Percentiles rank a stretch among this genome's conserved stretches.
Conservation (phyloP, 1,284 basidiomycete genomes). For the Cutaneotrichosporon spelunceum region DNA sequence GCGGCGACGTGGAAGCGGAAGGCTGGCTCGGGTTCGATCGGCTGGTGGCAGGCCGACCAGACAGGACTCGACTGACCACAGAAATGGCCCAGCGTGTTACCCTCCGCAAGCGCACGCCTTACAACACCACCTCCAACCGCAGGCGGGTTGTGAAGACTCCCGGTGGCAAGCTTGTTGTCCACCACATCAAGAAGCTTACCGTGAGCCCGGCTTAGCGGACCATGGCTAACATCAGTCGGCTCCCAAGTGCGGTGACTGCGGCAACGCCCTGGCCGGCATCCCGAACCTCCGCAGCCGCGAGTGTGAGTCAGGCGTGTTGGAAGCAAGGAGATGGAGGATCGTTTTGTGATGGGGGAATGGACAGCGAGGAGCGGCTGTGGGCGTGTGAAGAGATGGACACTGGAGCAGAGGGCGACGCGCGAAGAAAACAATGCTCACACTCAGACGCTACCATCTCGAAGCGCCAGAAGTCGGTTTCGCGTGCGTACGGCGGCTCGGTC, state of each 20-base stretch:
- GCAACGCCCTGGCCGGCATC: constrained; percentile 83
- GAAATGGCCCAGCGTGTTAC: constrained; percentile 98
- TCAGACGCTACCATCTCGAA: constrained; percentile 82
- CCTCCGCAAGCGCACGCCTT: constrained; percentile 96
- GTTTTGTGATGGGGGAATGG: too few relatives aligned
- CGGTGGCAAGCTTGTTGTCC: constrained; percentile 54
- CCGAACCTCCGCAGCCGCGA: constrained; percentile 87
- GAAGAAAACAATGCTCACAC: neutral
- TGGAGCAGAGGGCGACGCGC: neutral
- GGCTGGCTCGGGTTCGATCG: neutral
- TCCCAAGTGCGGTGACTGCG: constrained; percentile 98
- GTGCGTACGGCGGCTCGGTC: constrained; percentile 92
- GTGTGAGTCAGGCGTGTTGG: constrained; percentile 51
- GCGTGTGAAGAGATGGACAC: too few relatives aligned
- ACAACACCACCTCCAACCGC: constrained; percentile 98
- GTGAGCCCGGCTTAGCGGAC: constrained; percentile 28
- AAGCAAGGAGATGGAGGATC: neutral
- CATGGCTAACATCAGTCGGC: constrained; percentile 51
- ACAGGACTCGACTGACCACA: constrained; percentile 15
- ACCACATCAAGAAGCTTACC: constrained; percentile 55
- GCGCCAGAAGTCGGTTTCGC: constrained; percentile 87
- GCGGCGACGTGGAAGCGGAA: neutral
- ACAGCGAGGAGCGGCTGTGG: too few relatives aligned
- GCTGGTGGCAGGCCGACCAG: neutral
- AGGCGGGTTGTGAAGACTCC: constrained; percentile 96